Base-by-base conservation (phyloP, 2,329 filamentous ascomycete species). In the Fusarium sp. region DNA sequence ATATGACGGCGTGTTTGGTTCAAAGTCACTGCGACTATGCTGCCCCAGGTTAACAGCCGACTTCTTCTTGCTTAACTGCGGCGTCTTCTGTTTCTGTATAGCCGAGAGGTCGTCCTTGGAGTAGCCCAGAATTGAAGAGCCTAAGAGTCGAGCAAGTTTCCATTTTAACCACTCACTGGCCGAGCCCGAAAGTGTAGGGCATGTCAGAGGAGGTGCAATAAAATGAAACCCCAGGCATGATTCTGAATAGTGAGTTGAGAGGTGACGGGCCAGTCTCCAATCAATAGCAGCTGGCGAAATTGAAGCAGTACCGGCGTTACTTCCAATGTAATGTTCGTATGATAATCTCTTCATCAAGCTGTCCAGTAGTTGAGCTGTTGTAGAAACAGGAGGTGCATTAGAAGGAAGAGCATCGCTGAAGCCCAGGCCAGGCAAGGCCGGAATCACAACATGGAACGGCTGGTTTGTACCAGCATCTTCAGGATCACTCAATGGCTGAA, bases 361-460 rank as follows among this genome's bases (percentile, higher is more conserved):
- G 74, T 91, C 82, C 58, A 92, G 84, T 18, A 91, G 79, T 4
- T 84, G 83, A 2, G 89, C 90, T 2, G 89, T 88, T 18, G 85
- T 82, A 10, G 82, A 77, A 61, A 89, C 79, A n/a, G 86, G 84
- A 75, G 86, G 83, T 12, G 80, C 80, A 52, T 86, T 85, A 60
- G 83, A 83, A 2, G 84, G 82, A 42, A 91, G 83, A 5, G 89
- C 83, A 78, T 92, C 90, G 78, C 90, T 92, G 76, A 93, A 93
- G 21, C 90, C 91, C 49, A 91, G 83, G 1, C 90, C 91, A 0
- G 91, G 90, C 25, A 93, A 84, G 46, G 88, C 89, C 3, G 91
- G 91, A 25, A 89, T 87, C 25, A 93, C 86, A n/a, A 93, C 77
- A 75, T 93, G 89, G 74, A 93, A 93, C 2, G 89, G 84, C 66